Evolutionary conservation across 257 asterid genomes (phyloP).

Genomic region (Osmanthus fragrans): DNA sequence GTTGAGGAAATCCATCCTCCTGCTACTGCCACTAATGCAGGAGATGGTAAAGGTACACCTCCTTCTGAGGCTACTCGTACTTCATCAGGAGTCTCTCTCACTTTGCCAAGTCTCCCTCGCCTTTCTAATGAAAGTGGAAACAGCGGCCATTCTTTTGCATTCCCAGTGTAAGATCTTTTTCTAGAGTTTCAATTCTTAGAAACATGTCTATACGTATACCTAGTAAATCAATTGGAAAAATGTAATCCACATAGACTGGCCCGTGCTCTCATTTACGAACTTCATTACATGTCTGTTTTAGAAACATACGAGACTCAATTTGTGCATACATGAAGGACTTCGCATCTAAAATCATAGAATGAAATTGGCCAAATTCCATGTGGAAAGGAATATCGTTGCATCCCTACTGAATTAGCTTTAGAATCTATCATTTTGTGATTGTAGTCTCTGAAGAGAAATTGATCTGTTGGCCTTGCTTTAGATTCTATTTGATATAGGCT

Average conservation of each 20-base stretch:
- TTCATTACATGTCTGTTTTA: background rate
- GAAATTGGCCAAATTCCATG: background rate
- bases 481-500: background rate
- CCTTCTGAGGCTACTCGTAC: constrained; percentile 14
- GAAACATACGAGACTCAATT: background rate
- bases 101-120: constrained; percentile 47
- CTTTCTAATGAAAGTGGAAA: constrained; percentile 52
- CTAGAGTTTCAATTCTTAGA: background rate
- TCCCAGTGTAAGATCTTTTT: constrained; percentile 58
- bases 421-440: background rate
- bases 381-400: background rate
- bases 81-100: constrained; percentile 17
- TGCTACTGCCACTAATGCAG: constrained; percentile 18
- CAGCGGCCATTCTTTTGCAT: constrained; percentile 48
- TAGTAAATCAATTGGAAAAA: background rate
- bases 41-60: constrained; percentile 24
- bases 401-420: background rate
- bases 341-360: background rate
- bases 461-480: background rate
- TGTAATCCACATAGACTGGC: background rate
- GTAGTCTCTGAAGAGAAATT: background rate
- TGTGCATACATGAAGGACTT: background rate
- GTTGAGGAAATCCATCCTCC: constrained; percentile 24
- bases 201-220: background rate
- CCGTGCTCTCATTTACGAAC: background rate